phyloP scores from a whole-genome alignment of 2,329 filamentous ascomycete genomes.

The Pseudodiploospora longispora region DNA sequence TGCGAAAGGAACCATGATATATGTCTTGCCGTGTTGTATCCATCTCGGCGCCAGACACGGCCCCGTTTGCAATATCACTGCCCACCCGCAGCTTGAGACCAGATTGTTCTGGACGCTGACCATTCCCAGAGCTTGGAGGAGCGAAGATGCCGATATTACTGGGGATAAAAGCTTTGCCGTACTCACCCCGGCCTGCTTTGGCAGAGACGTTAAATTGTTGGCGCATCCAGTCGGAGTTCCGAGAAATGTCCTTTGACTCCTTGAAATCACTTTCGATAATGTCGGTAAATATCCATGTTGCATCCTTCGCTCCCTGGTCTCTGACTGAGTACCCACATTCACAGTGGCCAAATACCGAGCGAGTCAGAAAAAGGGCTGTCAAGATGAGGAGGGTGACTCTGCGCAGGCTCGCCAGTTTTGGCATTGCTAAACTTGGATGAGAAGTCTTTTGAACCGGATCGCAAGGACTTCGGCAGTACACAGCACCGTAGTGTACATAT shows the following conservation, averaged over 20 bases:
- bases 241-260: conserved; percentile 38
- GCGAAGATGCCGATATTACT: conserved; percentile 39
- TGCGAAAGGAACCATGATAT: conserved; percentile 62
- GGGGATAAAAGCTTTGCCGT: conserved; percentile 54
- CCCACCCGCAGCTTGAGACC: conserved; percentile 52
- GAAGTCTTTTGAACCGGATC: too few species aligned
- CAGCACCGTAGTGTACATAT: too few species aligned
- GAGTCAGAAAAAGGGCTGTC: background rate
- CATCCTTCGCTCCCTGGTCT: conserved; percentile 24
- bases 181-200: conserved; percentile 51
- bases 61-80: conserved; percentile 34
- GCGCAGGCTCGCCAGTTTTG: too few species aligned
- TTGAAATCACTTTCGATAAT: conserved; percentile 65
- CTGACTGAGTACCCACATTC: conserved; percentile 63
- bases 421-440: too few species aligned
- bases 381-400: too few species aligned
- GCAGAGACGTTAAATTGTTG: conserved; percentile 60
- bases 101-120: conserved; percentile 33
- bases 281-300: conserved; percentile 54
- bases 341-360: conserved; percentile 32
- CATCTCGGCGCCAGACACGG: conserved; percentile 57
- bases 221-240: conserved; percentile 53
- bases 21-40: conserved; percentile 54
- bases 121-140: conserved; percentile 31
- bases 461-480: too few species aligned